Evolutionary conservation across 2,329 filamentous ascomycete genomes (phyloP), one percentile per base, ranked within the genome.

Genomic region (Talaromyces sp.): DNA sequence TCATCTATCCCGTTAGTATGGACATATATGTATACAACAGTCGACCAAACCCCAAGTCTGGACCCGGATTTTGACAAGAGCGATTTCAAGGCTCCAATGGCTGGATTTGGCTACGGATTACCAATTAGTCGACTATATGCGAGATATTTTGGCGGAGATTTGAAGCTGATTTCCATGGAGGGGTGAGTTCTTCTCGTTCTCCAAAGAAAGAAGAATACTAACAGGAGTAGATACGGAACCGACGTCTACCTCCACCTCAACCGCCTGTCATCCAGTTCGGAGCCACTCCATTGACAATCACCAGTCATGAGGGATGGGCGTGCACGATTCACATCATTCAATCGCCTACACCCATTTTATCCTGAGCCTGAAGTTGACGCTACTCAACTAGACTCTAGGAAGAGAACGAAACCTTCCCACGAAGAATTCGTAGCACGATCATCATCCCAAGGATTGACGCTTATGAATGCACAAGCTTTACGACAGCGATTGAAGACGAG

Each of bases 11-110:
- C 95, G 5, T 85, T 99, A 14, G 95, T 98, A n/a, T 99, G 95
- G 95, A 99, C 95, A 13, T 99, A 99, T 78, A 99, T 98, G 95
- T 99, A 99, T 78, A 99, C 95, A 41, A 99, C 95, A 2, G 95
- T 99, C 69, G 95, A 98, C 77, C 88, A 93, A 71, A 98, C 95
- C 24, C 95, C 95, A 14, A 96, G 89, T 74, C 82, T 99, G 68
- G 95, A 99, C 75, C 95, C 95, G 0, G 94, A 98, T 76, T 99
- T 98, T 77, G 94, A 99, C 79, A 96, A 98, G 82, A 97, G 90
- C 80, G 95, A 99, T 78, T 99, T 99, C 84, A 98, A 99, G 79
- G 95, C 95, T 13, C 95, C 95, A 1, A 98, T 99, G 95, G 95
- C 95, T 67, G 95, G 95, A 2, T 99, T 98, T 74, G 95, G 95